Evolutionary conservation across 2,329 filamentous ascomycete genomes (phyloP), one percentile per base, ranked within the genome.

Genomic region (Penicillium sp.): DNA sequence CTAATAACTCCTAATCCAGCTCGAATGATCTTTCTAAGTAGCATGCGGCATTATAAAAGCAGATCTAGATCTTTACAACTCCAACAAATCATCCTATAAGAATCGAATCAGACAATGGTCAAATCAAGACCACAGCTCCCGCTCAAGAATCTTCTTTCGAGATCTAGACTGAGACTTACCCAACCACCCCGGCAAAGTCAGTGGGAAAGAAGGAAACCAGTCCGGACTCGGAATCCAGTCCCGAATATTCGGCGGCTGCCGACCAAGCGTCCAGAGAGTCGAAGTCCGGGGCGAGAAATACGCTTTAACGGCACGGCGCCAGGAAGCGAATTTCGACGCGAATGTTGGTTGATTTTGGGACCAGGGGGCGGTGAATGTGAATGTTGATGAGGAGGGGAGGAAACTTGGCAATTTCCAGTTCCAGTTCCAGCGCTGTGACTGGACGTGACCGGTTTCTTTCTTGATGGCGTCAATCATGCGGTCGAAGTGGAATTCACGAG

Each of bases 401-500:
- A 32, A 49, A 21, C 21, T 43, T 10, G 36, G 52, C 59, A n/a
- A n/a, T n/a, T n/a, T n/a, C n/a, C 55, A 59, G 3, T 48, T 41
- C 3, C 26, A 32, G 17, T 61, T 56, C 30, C n/a, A n/a, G n/a
- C n/a, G n/a, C n/a, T n/a, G n/a, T n/a, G 55, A 56, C 23, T 53
- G 50, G 2, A 24, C 2, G 2, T 52, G 48, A 6, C 21, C 17
- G 0, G 55, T 61, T 23, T 71, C 60, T 17, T 62, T 62, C 45
- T 59, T 60, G 36, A 75, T 62, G 1, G 60, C 54, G 27, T 71
- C 61, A 7, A 75, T 51, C 21, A 74, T 69, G 8, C 63, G 66
- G 32, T 74, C 70, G 23, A 75, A 68, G 26, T 72, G 63, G 26
- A 54, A 63, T 4, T 72, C 70, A 3, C 62, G 64, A 8, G 46